Evolutionary conservation across 176 grass and related monocot genomes (phyloP).

Genomic region (Oryza glaberrima): DNA sequence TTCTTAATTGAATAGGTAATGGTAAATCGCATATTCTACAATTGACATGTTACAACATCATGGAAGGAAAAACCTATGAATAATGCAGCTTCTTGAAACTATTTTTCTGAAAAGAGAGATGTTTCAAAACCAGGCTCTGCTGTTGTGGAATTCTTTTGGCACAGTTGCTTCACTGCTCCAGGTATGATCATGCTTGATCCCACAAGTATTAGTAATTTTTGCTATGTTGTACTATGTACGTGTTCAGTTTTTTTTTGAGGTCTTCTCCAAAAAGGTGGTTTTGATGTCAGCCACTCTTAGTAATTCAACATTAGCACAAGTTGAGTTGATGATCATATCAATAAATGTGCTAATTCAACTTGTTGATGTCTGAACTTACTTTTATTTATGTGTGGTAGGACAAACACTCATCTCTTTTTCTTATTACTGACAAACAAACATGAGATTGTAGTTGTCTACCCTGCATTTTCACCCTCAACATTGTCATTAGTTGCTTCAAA

Average conservation of each 20-base stretch:
- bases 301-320: neutral
- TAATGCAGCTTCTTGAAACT: constrained; percentile 32
- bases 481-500: constrained; percentile 63
- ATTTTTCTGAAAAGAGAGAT: constrained; percentile 55
- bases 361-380: neutral
- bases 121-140: constrained; percentile 66
- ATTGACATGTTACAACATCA: neutral
- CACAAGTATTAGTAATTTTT: neutral
- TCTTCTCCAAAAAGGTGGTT: too few relatives aligned
- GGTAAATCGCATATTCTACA: neutral
- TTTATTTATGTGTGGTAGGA: neutral
- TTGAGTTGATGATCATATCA: neutral
- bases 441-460: constrained; percentile 82
- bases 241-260: neutral
- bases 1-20: neutral
- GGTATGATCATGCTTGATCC: constrained; percentile 45
- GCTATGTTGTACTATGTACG: neutral
- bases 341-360: constrained; percentile 7
- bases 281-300: neutral
- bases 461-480: constrained; percentile 63
- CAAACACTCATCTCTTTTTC: neutral
- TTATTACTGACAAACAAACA: constrained; percentile 39
- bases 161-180: constrained; percentile 61
- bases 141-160: constrained; percentile 81
- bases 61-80: neutral